Percentiles rank a stretch among this genome's conserved stretches.
These are phyloP conservation scores for Mycena floridula DNA, from an alignment of 768 basidiomycete species.

Conservation along the genomic window DNA sequence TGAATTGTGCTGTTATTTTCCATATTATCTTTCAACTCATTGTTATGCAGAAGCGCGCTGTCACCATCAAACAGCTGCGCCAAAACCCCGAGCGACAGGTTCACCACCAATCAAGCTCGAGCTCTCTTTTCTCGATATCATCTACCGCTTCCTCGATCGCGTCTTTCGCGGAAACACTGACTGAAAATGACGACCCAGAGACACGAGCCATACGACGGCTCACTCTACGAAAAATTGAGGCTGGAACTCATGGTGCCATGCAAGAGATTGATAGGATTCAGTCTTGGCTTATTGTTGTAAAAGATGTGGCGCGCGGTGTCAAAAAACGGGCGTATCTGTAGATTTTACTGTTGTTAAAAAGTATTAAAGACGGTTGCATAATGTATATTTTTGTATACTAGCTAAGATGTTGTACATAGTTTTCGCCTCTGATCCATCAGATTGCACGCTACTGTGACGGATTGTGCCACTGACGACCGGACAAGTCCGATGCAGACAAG, in stretches of 20 bases:
- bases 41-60: conserved; percentile 41
- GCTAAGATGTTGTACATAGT: too few species aligned
- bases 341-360: too few species aligned
- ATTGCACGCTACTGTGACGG: too few species aligned
- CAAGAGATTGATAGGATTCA: conserved; percentile 58
- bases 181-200: conserved; percentile 59
- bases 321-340: conserved; percentile 36
- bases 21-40: conserved; percentile 19
- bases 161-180: conserved; percentile 37
- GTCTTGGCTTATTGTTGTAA: conserved; percentile 59
- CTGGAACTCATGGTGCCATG: conserved; percentile 45
- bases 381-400: too few species aligned
- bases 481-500: too few species aligned
- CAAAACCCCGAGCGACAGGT: conserved; percentile 13
- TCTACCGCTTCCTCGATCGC: conserved; percentile 31
- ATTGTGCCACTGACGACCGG: too few species aligned
- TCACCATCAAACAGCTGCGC: conserved; percentile 41
- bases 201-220: conserved; percentile 54
- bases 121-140: conserved; percentile 22
- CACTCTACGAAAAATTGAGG: conserved; percentile 61
- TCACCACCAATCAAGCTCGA: conserved; percentile 10
- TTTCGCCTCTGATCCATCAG: too few species aligned
- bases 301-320: conserved; percentile 54
- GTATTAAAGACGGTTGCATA: too few species aligned
- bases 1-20: conserved; percentile 18